Evolutionary conservation across 352 stramenopile species (phyloP), one percentile per base, ranked within the genome.

Genomic region (Globisporangium sylvaticum): DNA sequence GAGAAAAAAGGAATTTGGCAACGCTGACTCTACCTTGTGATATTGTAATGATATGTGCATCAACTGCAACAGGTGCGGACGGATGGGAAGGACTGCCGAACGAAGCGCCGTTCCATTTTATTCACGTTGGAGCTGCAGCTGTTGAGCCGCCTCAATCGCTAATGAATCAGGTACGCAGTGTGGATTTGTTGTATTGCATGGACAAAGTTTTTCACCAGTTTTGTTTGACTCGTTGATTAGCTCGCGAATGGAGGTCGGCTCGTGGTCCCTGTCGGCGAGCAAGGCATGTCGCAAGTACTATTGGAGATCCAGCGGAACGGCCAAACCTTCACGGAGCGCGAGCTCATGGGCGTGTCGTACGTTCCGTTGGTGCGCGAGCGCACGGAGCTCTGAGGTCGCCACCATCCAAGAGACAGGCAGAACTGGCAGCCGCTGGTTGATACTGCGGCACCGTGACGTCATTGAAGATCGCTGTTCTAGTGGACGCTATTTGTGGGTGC

Each of bases 111-210:
- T 99, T 97, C 68, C 83, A 99, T 78, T 97, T 96, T 48, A 99
- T 99, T 69, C 96, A 99, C 78, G 97, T 99, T 0, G 97, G 97
- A 0, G 97, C 97, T 3, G 96, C 96, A 2, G 96, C 96, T 4
- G 79, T 85, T 6, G 80, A 83, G 44, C 86, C 98, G 20, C 97
- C 97, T 0, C 68, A 76, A 61, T 79, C 88, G 20, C 73, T 99
- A 12, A 88, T 98, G 73, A 76, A 88, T 15, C 95, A 99, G 76
- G 75, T 98, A 27, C 20, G 12, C 12, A 69, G 14, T 44, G 8
- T 42, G 15, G 20, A 55, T 37, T 9, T 15, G 7, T 1, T 2
- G 32, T n/a, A 22, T 22, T 50, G 18, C 12, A 3, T 59, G 15
- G 31, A 3, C n/a, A 42, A 37, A 7, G 22, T 25, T 61, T 3